Base-by-base conservation (phyloP, 129 eudicot species). In the Artemisia argyi region DNA sequence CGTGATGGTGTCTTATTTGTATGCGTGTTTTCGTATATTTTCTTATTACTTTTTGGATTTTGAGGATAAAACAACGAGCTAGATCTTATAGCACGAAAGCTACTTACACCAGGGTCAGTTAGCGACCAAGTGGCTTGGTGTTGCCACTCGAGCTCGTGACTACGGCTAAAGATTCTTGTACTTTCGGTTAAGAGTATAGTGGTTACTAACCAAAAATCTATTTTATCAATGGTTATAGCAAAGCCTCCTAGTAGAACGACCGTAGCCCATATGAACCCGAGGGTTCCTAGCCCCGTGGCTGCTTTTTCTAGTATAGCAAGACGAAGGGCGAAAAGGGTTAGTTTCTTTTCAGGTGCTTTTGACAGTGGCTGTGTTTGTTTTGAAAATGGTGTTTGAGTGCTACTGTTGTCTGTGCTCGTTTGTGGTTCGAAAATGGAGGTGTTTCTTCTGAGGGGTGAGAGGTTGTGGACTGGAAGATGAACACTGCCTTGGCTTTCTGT, bases 111-210 rank as follows among this genome's bases (percentile, higher is more conserved):
- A 4, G 78, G 83, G 39, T 84, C 99, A 3, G 87, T 65, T 48
- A 88, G 68, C 10, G 91, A 80, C 97, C 97, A 90, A 2, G 99
- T 95, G 22, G 99, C 93, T 58, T 94, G 99, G 20, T 90, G 99
- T 57, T 95, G 99, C 97, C 96, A 88, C 64, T 95, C 99, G 19
- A 95, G 97, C 87, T 95, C 99, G 46, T 86, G 99, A 42, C 97
- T 90, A 39, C 99, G 60, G 81, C 99, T 85, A 66, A 90, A 95
- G 9, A 95, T 90, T 11, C 99, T 52, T 0, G 96, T 82, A 11
- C 97, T 91, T 63, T 95, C 99, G 5, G 85, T 83, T 63, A 88
- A 46, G 11, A 95, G 80, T 44, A 95, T 95, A 28, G 81, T 61
- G 16, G 99, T 88, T 5, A 95, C 85, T 46, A 88, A 65, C 97